Evolutionary conservation across 2,329 filamentous ascomycete genomes (phyloP), one percentile per base, ranked within the genome.

Genomic region (Hortaea werneckii): DNA sequence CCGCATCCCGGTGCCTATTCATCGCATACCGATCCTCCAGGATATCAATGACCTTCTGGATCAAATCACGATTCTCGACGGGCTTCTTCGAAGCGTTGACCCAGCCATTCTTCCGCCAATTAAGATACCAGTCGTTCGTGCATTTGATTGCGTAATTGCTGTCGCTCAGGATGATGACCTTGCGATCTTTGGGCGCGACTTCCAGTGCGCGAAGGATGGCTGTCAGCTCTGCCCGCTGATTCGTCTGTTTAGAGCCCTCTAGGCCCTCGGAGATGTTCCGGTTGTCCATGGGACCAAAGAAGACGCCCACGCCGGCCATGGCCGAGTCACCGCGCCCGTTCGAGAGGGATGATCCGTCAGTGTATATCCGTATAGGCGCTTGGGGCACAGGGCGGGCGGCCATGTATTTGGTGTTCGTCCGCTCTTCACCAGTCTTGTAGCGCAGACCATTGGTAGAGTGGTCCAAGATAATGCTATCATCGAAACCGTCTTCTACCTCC

Each of bases 191-290:
- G 0, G 85, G 82, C 1, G 82, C 80, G 40, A 83, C 77, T 58
- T 95, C 80, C 20, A 96, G 73, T 0, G 89, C 89, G 47, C 89
- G 83, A 29, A 86, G 72, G 51, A 96, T 83, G 6, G 88, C 92
- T 26, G 85, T 89, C 48, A 98, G 73, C 68, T 98, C 92, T n/a
- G 90, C 92, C 3, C 92, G 85, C 65, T 96, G 87, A 63, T 98
- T 98, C 1, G 92, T 96, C 67, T 96, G 92, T 7, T 75, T 73
- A 11, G 75, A 71, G 42, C 87, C 87, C 43, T 74, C 67, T 2
- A 95, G 76, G 4, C 81, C 79, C 65, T 94, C 88, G 9, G 85
- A 86, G 26, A 94, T 67, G 58, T 85, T 85, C 32, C 61, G 58
- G 37, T 47, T 51, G 43, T 65, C 77, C 12, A 68, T 67, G 4